Evolutionary conservation across 345 rosid species (phyloP).

Genomic region (Sisymbrium altissimum): DNA sequence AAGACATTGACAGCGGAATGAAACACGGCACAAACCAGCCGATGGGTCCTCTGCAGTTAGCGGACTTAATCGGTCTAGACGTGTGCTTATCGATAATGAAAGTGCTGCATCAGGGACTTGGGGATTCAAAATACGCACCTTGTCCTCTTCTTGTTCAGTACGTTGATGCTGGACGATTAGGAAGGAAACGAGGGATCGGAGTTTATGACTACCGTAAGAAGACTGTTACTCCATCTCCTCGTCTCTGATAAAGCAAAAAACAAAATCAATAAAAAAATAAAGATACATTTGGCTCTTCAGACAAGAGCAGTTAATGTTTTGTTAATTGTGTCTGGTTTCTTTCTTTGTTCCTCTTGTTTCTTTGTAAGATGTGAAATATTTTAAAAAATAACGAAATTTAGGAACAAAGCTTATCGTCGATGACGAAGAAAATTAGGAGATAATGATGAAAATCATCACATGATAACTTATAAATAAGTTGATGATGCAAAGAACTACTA

Average conservation of each 20-base stretch:
- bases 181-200: slow-evolving; percentile 72
- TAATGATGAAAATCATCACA: slow-evolving; percentile 12
- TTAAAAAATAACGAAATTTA: too few relatives aligned
- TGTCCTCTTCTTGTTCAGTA: slow-evolving; percentile 87
- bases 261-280: neutral
- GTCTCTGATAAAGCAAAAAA: slow-evolving; percentile 43
- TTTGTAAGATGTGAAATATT: too few relatives aligned
- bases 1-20: slow-evolving; percentile 88
- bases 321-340: neutral
- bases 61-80: slow-evolving; percentile 80
- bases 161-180: slow-evolving; percentile 82
- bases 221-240: slow-evolving; percentile 35
- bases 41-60: slow-evolving; percentile 82
- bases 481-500: slow-evolving; percentile 21
- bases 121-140: slow-evolving; percentile 63
- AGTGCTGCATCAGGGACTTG: slow-evolving; percentile 68
- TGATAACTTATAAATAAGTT: slow-evolving; percentile 13
- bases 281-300: neutral
- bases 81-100: slow-evolving; percentile 80
- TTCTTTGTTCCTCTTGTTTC: neutral
- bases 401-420: neutral
- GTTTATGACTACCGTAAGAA: slow-evolving; percentile 59
- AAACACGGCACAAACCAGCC: slow-evolving; percentile 91
- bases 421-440: slow-evolving; percentile 26
- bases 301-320: neutral